Evolutionary conservation across 768 basidiomycete species (phyloP).

Genomic region (Calocybe indica): DNA sequence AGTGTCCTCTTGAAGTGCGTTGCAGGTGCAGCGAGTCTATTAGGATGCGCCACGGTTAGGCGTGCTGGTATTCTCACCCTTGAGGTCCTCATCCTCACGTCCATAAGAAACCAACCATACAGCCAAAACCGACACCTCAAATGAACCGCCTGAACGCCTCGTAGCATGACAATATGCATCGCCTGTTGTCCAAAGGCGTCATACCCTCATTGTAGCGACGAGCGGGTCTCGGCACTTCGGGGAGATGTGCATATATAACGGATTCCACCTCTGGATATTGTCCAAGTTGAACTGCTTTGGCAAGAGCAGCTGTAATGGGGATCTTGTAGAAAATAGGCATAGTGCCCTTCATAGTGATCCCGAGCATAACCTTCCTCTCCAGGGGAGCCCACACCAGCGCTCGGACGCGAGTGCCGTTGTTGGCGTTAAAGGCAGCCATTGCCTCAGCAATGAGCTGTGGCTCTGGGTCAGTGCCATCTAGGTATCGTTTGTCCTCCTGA

Average conservation of each 20-base stretch:
- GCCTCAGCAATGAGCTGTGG: constrained; percentile 19
- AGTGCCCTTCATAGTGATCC: constrained; percentile 24
- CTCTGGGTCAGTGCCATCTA: constrained; percentile 5
- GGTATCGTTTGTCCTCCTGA: constrained; percentile 16
- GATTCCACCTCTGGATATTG: constrained; percentile 13
- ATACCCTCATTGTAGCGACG: constrained; percentile 20
- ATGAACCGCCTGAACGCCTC: constrained; percentile 24
- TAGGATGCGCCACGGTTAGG: too few species aligned
- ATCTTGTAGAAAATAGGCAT: constrained; percentile 24
- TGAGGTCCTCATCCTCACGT: too few species aligned
- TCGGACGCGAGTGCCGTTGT: constrained; percentile 12
- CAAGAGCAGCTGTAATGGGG: constrained; percentile 16
- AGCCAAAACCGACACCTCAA: too few species aligned
- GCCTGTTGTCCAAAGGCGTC: constrained; percentile 23
- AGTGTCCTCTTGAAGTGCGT: too few species aligned
- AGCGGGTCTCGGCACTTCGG: constrained; percentile 14
- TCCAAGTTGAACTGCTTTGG: constrained; percentile 9
- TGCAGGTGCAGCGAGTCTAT: too few species aligned
- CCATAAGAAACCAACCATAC: too few species aligned
- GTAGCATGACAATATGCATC: constrained; percentile 18
- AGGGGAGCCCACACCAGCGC: too few species aligned
- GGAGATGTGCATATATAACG: constrained; percentile 14
- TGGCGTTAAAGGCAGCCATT: constrained; percentile 18
- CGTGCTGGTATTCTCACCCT: too few species aligned
- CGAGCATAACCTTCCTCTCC: constrained; percentile 11